Base-by-base conservation (phyloP, 305 asterid species). In the Solanum hybrid region DNA sequence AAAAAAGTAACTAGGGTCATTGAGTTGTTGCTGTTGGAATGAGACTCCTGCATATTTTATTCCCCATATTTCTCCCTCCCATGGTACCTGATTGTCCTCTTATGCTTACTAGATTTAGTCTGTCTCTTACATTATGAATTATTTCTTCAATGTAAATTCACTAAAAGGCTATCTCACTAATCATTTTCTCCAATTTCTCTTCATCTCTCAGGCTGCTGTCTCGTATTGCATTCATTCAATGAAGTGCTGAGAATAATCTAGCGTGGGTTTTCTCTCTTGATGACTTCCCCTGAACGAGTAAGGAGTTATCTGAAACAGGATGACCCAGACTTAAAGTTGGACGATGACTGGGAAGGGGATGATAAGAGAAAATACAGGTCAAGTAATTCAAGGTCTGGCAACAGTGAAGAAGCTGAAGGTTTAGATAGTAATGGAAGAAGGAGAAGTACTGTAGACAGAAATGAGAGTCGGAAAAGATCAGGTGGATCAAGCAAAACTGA, bases 381-480 rank as follows among this genome's bases (percentile, higher is more conserved):
- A 27, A 93, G 92, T 94, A 95, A 92, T 91, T 91, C 95, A 86
- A 94, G 95, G 93, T 69, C 92, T 78, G 96, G 93, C 76, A 91
- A 88, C 77, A 80, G 87, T 89, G 98, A 95, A 91, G 97, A 94
- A 90, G 82, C 91, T 92, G 98, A 96, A 92, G 94, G 94, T 42
- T 78, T 93, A 88, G 97, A 94, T 91, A 89, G 93, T 87, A 91
- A 92, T 91, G 95, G 95, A 89, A 93, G 93, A 86, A 97, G 92
- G 90, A 96, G 93, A 94, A 93, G 93, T 90, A 77, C 86, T 10
- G 90, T 91, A 17, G 96, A 97, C 87, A 95, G 95, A 89, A 94
- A 92, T 56, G 99, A 94, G 92, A 95, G 91, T 91, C 94, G 98
- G 85, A 98, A 96, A 93, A 95, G 98, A 89, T 90, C 88, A 85